Base-by-base conservation (phyloP, 176 grass and related monocot species). In the Phoenix dactylifera region DNA sequence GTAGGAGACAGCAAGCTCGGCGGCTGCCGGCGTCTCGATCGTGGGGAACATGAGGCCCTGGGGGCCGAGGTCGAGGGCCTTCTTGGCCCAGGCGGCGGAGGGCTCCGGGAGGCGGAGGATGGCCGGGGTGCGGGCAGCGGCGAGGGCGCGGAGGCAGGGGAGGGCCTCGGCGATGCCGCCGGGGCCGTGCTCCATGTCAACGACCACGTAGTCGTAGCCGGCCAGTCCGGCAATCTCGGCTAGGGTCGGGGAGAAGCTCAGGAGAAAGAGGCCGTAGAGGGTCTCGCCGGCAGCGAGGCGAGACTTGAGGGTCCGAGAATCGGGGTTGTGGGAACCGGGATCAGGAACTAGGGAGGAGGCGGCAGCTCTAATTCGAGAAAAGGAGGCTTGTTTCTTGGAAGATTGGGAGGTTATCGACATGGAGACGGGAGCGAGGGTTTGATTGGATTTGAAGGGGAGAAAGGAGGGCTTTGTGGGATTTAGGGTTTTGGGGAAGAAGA, bases 151-250 rank as follows among this genome's bases (percentile, higher is more conserved):
- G 55, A 97, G 84, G 73, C 87, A 97, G 22, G 87, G 60, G 25
- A 97, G 77, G 12, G 92, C 81, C 18, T 97, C 92, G 23, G 78
- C 16, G 54, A 97, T 77, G 59, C 92, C 81, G 14, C 92, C 92
- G 0, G 81, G 77, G 14, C 92, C 92, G 72, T 97, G 92, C 78
- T 97, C 92, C 78, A 97, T 79, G 71, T 97, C 92, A 19, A 97
- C 54, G 19, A 91, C 81, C 52, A 82, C 84, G 61, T 90, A 97
- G 72, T 97, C 92, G 65, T 97, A 97, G 44, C 92, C 87, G 15
- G 87, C 92, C 25, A 91, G 72, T n/a, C 75, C 81, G 0, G 87
- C 83, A 25, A 97, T 76, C 76, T 97, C 93, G 16, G 93, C 78
- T 25, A 97, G 78, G 12, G 87, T 91, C 0, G 87, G 84, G 59